Base-by-base conservation (phyloP, 345 rosid species). In the Gossypium sturtianum region DNA sequence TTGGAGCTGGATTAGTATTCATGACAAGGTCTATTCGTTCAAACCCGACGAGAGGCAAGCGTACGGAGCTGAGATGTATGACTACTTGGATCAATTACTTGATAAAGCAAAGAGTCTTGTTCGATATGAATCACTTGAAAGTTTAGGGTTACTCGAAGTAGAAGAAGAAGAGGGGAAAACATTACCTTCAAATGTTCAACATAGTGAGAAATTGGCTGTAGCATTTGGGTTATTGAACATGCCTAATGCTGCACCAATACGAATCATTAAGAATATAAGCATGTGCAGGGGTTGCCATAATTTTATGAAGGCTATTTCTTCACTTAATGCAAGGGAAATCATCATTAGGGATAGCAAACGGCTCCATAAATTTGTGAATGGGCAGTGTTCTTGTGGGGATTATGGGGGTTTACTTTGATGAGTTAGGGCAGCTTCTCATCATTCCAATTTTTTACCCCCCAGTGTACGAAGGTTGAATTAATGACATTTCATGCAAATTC, bases 1-100 rank as follows among this genome's bases (percentile, higher is more conserved):
- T 66, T 84, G 86, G 88, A 87, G 93, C 83, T 83, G 87, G 89
- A 82, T 89, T 66, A 82, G 79, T 75, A 75, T 80, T 27, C 83
- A 80, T 76, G 88, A 76, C 45, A 78, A 76, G 76, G 74, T 81
- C 63, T 73, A 80, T 75, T 76, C 82, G 1, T 87, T 89, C 62
- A 80, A 79, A 73, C 43, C 85, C 2, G 77, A 63, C 16, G 76
- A 81, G 62, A 70, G 23, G 66, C 80, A 74, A 78, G 73, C 74
- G 17, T 71, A 44, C 2, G 68, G 69, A 34, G 45, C 74, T 22
- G 78, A 80, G 66, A 54, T 81, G 34, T 10, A 53, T 67, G 29
- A 12, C 27, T 66, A 80, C 47, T 77, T 86, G 76, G 84, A 82
- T 22, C 82, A 84, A 76, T 54, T 83, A 72, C 72, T 61, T 29